Evolutionary conservation across 345 rosid species (phyloP).

Genomic region (Gossypium thurberi): DNA sequence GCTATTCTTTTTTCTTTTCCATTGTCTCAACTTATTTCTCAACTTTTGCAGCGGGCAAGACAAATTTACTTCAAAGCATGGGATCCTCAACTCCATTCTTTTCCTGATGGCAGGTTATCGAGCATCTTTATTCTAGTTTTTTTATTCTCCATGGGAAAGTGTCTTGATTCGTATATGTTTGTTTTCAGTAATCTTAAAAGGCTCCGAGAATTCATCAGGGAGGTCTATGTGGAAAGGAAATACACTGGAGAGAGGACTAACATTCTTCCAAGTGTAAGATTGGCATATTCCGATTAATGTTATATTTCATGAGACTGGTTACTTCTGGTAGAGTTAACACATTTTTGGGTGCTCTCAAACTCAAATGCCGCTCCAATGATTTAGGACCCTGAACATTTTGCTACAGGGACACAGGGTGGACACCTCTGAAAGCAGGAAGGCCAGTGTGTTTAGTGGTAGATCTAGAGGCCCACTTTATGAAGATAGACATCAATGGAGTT

Average conservation of each 20-base stretch:
- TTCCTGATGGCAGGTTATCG: constrained; percentile 77
- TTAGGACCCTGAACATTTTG: constrained; percentile 8
- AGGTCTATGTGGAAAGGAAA: constrained; percentile 71
- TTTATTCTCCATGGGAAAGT: constrained; percentile 4
- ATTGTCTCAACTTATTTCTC: neutral
- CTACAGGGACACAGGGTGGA: constrained; percentile 44
- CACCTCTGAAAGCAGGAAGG: constrained; percentile 32
- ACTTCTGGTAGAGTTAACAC: neutral
- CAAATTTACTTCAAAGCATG: constrained; percentile 66
- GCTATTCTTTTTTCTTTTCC: neutral
- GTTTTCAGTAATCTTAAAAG: constrained; percentile 59
- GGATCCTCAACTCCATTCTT: constrained; percentile 58
- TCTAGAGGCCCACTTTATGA: constrained; percentile 37
- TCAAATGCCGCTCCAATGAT: neutral
- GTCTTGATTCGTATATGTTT: constrained; percentile 23
- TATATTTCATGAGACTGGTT: neutral
- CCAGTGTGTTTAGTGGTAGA: constrained; percentile 25
- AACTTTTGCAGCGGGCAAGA: constrained; percentile 53
- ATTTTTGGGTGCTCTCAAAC: neutral
- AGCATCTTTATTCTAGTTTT: constrained; percentile 2
- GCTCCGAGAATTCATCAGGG: constrained; percentile 76
- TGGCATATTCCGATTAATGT: constrained; percentile 29
- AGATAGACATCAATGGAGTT: constrained; percentile 26
- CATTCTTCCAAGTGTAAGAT: constrained; percentile 34
- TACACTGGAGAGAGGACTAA: constrained; percentile 53